Conservation (phyloP, 1,139 yeast species). For the Sugiyamaella japonica region DNA sequence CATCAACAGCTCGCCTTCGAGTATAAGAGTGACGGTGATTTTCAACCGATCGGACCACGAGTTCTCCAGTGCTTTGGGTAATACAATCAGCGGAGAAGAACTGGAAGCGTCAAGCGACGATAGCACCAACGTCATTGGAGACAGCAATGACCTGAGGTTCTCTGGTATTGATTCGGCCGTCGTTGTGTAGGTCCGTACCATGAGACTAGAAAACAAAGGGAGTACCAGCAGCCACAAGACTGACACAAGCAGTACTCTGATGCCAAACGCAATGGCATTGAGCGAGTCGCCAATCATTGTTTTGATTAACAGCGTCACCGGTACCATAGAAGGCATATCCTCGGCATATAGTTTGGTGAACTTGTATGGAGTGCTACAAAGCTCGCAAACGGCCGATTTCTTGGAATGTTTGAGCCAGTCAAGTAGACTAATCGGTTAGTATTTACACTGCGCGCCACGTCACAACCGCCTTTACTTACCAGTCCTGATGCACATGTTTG, state of each 20-base stretch:
- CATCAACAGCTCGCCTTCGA: conserved; percentile 39
- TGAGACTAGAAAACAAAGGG: conserved; percentile 27
- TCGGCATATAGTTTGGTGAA: conserved; percentile 71
- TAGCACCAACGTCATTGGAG: conserved; percentile 10
- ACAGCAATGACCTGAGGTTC: conserved; percentile 15
- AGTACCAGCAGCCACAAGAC: conserved; percentile 30
- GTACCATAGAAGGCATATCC: conserved; percentile 67
- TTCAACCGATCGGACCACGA: conserved; percentile 3
- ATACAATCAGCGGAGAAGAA: conserved; percentile 8
- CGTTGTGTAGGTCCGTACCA: conserved; percentile 25
- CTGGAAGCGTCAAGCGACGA: not conserved
- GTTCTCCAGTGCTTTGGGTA: conserved; percentile 10
- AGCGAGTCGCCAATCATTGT: conserved; percentile 32
- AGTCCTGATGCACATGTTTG: conserved; percentile 88
- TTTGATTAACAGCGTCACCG: conserved; percentile 47
- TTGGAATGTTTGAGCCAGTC: conserved; percentile 82
- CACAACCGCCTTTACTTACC: conserved; percentile 44
- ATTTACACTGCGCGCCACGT: not conserved
- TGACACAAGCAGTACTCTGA: conserved; percentile 24
- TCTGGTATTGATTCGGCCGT: conserved; percentile 31
- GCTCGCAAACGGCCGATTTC: conserved; percentile 73
- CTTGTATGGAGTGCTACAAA: conserved; percentile 75
- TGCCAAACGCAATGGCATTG: conserved; percentile 17
- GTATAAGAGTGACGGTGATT: conserved; percentile 25
- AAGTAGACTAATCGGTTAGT: conserved; percentile 45